These are phyloP conservation scores for Cenchrus purpureus DNA, from an alignment of 176 grass and related monocot species.

Conservation along the genomic window DNA sequence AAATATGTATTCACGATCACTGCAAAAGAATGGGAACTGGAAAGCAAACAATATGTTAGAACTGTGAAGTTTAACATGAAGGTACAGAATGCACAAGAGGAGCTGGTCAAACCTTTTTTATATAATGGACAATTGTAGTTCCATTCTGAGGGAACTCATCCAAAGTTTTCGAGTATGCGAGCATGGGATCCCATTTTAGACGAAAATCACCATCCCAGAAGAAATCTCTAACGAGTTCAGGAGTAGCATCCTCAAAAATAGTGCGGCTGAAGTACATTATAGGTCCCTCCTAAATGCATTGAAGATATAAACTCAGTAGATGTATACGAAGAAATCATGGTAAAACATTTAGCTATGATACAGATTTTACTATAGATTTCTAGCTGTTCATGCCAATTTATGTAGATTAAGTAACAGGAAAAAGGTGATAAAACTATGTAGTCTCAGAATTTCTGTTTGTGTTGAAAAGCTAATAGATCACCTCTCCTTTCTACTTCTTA, in stretches of 20 bases:
- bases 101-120: constrained; percentile 78
- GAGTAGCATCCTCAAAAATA: constrained; percentile 94
- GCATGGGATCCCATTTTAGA: constrained; percentile 94
- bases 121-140: constrained; percentile 89
- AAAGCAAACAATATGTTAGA: constrained; percentile 43
- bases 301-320: not conserved
- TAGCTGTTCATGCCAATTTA: not conserved
- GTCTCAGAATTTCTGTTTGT: not conserved
- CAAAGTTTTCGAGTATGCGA: constrained; percentile 72
- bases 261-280: constrained; percentile 85
- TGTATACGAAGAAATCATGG: constrained; percentile 1
- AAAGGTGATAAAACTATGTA: constrained; percentile 12
- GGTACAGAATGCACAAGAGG: not conserved
- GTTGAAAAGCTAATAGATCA: not conserved
- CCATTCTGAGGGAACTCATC: constrained; percentile 88
- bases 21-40: constrained; percentile 99
- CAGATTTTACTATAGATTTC: constrained; percentile 14
- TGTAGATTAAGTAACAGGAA: not conserved
- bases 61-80: constrained; percentile 33
- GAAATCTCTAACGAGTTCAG: constrained; percentile 98
- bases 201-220: constrained; percentile 99
- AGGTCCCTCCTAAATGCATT: constrained; percentile 67
- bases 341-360: constrained; percentile 21
- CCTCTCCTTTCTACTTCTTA: not conserved
- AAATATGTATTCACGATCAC: constrained; percentile 99